phyloP scores from a whole-genome alignment of 2,329 filamentous ascomycete species.

The Geosmithia putterillii region DNA sequence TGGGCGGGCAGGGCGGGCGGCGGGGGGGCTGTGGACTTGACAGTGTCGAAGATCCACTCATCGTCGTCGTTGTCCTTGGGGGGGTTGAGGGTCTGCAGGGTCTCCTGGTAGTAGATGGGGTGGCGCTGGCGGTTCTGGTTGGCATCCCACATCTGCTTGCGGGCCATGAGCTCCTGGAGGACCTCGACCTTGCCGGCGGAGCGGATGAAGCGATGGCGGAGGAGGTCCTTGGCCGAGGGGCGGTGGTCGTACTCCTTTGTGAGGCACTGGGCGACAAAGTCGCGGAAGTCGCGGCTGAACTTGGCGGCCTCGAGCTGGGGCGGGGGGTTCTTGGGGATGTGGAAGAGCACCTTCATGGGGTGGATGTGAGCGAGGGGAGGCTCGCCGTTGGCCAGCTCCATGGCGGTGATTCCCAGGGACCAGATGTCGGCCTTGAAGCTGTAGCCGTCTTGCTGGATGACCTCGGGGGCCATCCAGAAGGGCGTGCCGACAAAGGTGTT shows the following conservation, averaged over 20 bases:
- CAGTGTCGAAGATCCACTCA: slow-evolving; percentile 92
- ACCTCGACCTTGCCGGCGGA: slow-evolving; percentile 79
- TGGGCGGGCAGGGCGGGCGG: background rate
- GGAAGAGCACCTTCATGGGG: slow-evolving; percentile 87
- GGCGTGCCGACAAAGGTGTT: slow-evolving; percentile 97
- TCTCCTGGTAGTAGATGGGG: slow-evolving; percentile 87
- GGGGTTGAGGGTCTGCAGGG: slow-evolving; percentile 58
- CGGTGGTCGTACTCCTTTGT: slow-evolving; percentile 83
- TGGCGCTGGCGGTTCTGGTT: slow-evolving; percentile 56
- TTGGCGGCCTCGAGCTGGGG: slow-evolving; percentile 72
- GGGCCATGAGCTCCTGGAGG: slow-evolving; percentile 74
- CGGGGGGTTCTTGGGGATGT: slow-evolving; percentile 79
- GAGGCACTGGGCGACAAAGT: slow-evolving; percentile 82
- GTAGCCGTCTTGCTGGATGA: slow-evolving; percentile 73
- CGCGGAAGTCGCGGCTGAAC: slow-evolving; percentile 84
- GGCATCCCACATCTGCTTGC: slow-evolving; percentile 72
- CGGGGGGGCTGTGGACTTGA: slow-evolving; percentile 52
- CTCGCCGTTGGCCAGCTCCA: slow-evolving; percentile 80
- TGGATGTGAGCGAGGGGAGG: slow-evolving; percentile 79
- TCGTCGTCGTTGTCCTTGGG: slow-evolving; percentile 63
- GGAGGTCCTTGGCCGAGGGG: slow-evolving; percentile 73
- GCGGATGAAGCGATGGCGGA: slow-evolving; percentile 81
- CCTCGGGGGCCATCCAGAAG: slow-evolving; percentile 94
- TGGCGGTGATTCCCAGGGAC: slow-evolving; percentile 84
- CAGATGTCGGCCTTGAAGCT: slow-evolving; percentile 91